Evolutionary conservation across 306 rosid genomes (phyloP).

Genomic region (Crotalaria pallida): DNA sequence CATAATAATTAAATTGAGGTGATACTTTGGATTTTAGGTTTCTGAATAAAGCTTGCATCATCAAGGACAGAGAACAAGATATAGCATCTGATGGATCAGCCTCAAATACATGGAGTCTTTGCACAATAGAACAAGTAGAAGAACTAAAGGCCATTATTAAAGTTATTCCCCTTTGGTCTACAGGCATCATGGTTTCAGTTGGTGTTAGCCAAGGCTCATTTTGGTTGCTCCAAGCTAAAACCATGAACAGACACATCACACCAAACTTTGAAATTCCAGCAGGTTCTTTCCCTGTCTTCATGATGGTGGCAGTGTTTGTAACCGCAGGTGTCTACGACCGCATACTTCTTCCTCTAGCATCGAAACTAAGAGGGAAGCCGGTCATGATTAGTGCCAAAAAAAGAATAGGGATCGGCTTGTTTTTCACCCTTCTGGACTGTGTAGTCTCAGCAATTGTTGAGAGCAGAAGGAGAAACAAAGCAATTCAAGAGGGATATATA

Average conservation of each 20-base stretch:
- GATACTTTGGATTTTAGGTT: slow-evolving; percentile 28
- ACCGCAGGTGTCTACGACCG: slow-evolving; percentile 55
- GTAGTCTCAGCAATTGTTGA: slow-evolving; percentile 48
- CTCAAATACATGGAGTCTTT: slow-evolving; percentile 54
- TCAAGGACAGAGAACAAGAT: slow-evolving; percentile 37
- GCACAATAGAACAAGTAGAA: slow-evolving; percentile 68
- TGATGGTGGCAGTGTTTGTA: slow-evolving; percentile 26
- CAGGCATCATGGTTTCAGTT: slow-evolving; percentile 39
- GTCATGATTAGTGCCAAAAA: slow-evolving; percentile 32
- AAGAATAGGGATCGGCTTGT: slow-evolving; percentile 60
- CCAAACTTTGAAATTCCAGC: slow-evolving; percentile 55
- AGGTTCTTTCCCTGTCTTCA: slow-evolving; percentile 52
- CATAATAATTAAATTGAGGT: neutral
- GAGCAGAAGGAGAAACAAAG: slow-evolving; percentile 32
- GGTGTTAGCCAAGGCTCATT: slow-evolving; percentile 47
- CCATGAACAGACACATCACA: slow-evolving; percentile 59
- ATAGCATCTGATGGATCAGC: slow-evolving; percentile 43
- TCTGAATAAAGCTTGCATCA: slow-evolving; percentile 57
- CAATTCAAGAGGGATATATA: slow-evolving; percentile 28
- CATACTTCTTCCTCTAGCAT: slow-evolving; percentile 46
- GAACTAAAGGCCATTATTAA: slow-evolving; percentile 56
- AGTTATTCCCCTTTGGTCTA: slow-evolving; percentile 63
- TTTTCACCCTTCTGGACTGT: slow-evolving; percentile 37
- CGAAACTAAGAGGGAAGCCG: slow-evolving; percentile 45
- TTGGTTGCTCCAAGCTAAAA: slow-evolving; percentile 51